Conservation (phyloP, 495 filamentous ascomycete genomes). For the Cetradonia linearis region DNA sequence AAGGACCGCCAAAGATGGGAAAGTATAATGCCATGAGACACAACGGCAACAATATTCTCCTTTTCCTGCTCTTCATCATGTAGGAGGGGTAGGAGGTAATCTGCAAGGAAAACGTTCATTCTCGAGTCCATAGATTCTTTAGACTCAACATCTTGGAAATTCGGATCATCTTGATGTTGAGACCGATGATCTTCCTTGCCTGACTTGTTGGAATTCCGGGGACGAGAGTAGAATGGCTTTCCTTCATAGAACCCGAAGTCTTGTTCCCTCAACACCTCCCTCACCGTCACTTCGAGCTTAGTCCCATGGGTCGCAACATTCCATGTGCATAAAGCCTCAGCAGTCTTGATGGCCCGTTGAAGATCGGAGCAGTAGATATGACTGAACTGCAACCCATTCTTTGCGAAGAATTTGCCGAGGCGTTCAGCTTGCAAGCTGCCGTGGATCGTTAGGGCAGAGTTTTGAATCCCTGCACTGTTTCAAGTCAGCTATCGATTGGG, state of each 20-base stretch:
- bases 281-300: conserved; percentile 34
- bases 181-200: conserved; percentile 23
- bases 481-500: conserved; percentile 12
- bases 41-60: conserved; percentile 46
- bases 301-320: conserved; percentile 28
- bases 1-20: conserved; percentile 54
- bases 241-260: conserved; percentile 65
- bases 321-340: conserved; percentile 48
- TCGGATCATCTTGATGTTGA: conserved; percentile 28
- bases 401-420: conserved; percentile 50
- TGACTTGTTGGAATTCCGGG: conserved; percentile 16
- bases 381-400: conserved; percentile 37
- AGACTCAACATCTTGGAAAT: conserved; percentile 45
- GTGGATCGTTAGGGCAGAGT: conserved; percentile 74
- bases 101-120: conserved; percentile 51
- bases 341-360: conserved; percentile 61
- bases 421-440: conserved; percentile 64
- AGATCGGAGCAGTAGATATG: conserved; percentile 74
- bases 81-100: conserved; percentile 48
- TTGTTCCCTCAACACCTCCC: conserved; percentile 54
- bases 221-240: conserved; percentile 34
- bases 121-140: conserved; percentile 54
- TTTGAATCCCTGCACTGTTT: conserved; percentile 62
- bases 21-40: conserved; percentile 75
- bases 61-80: conserved; percentile 24